Evolutionary conservation across 257 asterid species (phyloP), one percentile per base, ranked within the genome.

Genomic region (Plantago elongata): DNA sequence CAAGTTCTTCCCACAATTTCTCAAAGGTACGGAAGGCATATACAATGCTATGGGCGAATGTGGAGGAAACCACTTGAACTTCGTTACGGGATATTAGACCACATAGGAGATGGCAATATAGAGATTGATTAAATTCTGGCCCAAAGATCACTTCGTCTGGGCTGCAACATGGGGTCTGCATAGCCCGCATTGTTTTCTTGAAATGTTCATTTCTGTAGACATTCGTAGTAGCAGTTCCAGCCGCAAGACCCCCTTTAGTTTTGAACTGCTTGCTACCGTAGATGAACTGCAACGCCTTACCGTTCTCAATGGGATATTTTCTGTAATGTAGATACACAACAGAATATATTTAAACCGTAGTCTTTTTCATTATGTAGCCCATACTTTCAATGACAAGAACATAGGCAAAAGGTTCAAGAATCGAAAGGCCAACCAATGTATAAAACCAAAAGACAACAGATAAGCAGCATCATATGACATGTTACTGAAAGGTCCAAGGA

Each of bases 81-180:
- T 84, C 77, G n/a, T 86, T 78, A 0, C 83, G 52, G 69, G 58
- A 72, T 56, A 86, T 77, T 13, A 89, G 94, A 7, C 95, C 95
- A 34, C 85, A 86, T 9, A 89, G 50, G n/a, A 89, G 90, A 64
- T 89, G 97, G 62, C 97, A 89, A 69, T 89, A 89, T 1, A 86
- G 42, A 0, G 97, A 89, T 54, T 89, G 89, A 70, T 84, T 81
- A 62, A 80, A 89, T 42, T 82, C 84, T 5, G 87, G 85, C 47
- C 97, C 90, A 48, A 89, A 89, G 44, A 89, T 89, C 51, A 89
- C 94, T 63, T 84, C 97, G 11, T 89, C 95, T 0, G 97, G 97
- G 74, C 97, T 80, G 77, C 91, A 82, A 64, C 83, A 77, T 7
- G 95, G 83, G 4, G 86, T 79, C 60, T 82, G 93, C 86, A 83